Base-by-base conservation (phyloP, 257 asterid genomes). In the Ligustrum vulgare region DNA sequence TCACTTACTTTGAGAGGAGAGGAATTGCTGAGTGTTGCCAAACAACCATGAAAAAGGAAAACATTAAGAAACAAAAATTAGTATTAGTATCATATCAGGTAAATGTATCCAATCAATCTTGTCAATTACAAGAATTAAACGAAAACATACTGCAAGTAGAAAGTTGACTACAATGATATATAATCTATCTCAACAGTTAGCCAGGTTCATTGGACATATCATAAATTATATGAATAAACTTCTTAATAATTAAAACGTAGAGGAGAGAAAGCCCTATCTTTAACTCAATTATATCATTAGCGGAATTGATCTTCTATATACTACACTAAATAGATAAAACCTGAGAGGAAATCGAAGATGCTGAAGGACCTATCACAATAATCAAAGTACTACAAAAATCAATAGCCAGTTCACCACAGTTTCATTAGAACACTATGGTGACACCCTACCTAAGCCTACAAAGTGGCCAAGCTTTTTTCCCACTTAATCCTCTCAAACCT, bases 1-100 rank as follows among this genome's bases (percentile, higher is more conserved):
- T n/a, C 77, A 85, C 99, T 92, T 86, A 94, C 99, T 86, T 92
- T 70, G 99, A 94, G 73, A 94, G 96, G 77, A 94, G 93, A 36
- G 99, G 99, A 85, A 94, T 94, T 32, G 97, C 99, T 94, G 94
- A 80, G 49, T 78, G 80, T 82, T 74, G 75, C 79, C 73, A 60
- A 73, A 43, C n/a, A 83, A 84, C 78, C 81, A 74, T 54, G 76
- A 78, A 72, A 41, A 12, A 62, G 54, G 54, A 71, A 73, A 81
- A 76, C 72, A 77, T 22, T 39, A 70, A 73, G 69, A 58, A 74
- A 80, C 72, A 69, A 66, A 82, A 71, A 74, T 81, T 84, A 77
- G 84, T 76, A 37, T 43, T 84, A 77, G 84, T 76, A 37, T 43
- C 72, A 62, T 56, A 56, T 35, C 37, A 37, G 31, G 49, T 67